These are phyloP conservation scores for Sanghuangporus baumii DNA, from an alignment of 1,284 basidiomycete species.

Conservation along the genomic window DNA sequence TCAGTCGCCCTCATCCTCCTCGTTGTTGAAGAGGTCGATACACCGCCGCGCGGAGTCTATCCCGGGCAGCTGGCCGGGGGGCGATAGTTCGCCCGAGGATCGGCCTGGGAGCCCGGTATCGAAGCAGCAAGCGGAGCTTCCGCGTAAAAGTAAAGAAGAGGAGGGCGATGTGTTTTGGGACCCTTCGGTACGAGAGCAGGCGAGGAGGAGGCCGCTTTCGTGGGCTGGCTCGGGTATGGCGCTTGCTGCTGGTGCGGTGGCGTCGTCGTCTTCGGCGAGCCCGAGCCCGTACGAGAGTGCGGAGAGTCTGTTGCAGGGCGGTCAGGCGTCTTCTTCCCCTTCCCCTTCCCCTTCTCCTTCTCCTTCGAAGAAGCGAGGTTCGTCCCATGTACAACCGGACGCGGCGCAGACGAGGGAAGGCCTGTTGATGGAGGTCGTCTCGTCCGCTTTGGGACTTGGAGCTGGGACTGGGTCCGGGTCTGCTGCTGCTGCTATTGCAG, in stretches of 20 bases:
- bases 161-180: constrained; percentile 3
- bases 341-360: background rate
- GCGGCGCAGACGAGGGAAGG: background rate
- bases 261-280: background rate
- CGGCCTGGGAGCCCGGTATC: background rate
- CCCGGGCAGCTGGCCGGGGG: constrained; percentile 6
- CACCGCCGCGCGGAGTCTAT: background rate
- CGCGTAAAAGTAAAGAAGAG: background rate
- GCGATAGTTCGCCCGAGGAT: background rate
- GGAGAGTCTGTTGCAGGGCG: constrained; percentile 1
- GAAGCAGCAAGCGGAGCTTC: too few species aligned
- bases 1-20: background rate
- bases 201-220: background rate
- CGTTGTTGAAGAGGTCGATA: background rate
- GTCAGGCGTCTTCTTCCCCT: background rate
- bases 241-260: background rate
- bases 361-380: background rate
- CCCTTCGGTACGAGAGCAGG: background rate
- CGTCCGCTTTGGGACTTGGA: background rate
- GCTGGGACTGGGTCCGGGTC: background rate
- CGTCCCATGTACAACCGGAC: background rate
- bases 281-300: background rate
- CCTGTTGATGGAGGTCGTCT: constrained; percentile 9
- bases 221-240: constrained; percentile 9
- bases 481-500: background rate